These are phyloP conservation scores for Tolypocladium sp. DNA, from an alignment of 2,329 filamentous ascomycete genomes.

Conservation along the genomic window DNA sequence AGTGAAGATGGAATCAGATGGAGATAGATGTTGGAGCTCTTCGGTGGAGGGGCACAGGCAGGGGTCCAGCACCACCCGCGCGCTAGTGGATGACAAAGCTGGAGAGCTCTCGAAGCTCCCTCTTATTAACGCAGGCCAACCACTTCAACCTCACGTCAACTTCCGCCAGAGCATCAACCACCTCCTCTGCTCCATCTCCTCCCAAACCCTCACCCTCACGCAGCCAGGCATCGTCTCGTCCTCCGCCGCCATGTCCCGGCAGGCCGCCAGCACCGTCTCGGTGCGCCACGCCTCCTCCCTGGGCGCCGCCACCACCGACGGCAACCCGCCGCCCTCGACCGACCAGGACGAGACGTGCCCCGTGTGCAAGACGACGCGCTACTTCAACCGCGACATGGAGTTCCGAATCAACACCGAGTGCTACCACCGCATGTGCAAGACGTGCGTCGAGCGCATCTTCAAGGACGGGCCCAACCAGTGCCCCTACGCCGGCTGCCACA, in stretches of 20 bases:
- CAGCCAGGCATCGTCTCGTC: neutral
- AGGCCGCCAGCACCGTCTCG: constrained; percentile 15
- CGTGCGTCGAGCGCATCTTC: constrained; percentile 92
- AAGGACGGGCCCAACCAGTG: constrained; percentile 85
- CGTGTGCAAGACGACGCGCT: constrained; percentile 93
- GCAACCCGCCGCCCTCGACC: constrained; percentile 7
- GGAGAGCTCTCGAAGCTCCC: neutral
- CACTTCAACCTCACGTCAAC: neutral
- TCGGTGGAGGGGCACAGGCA: neutral
- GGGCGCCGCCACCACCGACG: neutral
- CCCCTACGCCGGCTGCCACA: constrained; percentile 79
- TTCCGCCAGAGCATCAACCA: neutral
- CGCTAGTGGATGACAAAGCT: neutral
- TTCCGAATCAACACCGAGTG: constrained; percentile 98
- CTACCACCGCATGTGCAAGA: constrained; percentile 98
- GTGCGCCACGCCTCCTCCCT: constrained; percentile 14
- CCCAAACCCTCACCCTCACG: neutral
- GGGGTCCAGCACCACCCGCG: neutral
- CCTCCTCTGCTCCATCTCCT: neutral
- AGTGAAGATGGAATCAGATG: neutral
- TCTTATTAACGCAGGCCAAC: neutral
- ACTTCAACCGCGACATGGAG: constrained; percentile 87
- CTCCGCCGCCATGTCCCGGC: constrained; percentile 16
- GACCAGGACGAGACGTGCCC: constrained; percentile 69
- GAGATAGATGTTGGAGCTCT: neutral